Base-by-base conservation (phyloP, 345 rosid species). In the Bruguiera parviflora region DNA sequence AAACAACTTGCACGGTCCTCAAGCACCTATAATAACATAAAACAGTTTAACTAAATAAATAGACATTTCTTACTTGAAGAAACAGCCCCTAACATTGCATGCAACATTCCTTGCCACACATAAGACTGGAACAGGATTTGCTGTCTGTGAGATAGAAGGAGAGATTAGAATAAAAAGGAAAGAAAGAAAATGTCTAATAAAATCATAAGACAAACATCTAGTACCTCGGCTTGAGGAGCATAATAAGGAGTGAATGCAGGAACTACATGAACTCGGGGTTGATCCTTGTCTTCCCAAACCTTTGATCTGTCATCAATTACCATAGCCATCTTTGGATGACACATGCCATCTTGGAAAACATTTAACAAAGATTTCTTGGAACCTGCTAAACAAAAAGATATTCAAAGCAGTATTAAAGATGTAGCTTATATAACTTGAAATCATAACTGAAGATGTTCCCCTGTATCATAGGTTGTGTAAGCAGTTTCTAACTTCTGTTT, bases 21-120 rank as follows among this genome's bases (percentile, higher is more conserved):
- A 52, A 53, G 25, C 13, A 68, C 24, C 9, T 35, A 63, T 58
- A 61, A n/a, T 24, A 8, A 66, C 59, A 68, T 31, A 60, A 22
- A 58, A 66, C 8, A 22, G 43, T 57, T 68, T 56, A 35, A 66
- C 24, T 21, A 28, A 16, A 63, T 27, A 62, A 78, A 75, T 20
- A 66, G 60, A 67, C 3, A 58, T 47, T 73, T 70, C 96, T 84
- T 86, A 95, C 99, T 81, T 92, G 90, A 95, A 95, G 80, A 92
- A 95, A 71, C 76, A 88, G 75, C 96, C 98, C 80, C 98, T 90
- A 76, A 88, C 97, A 75, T 95, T 95, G 88, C 99, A 95, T 46
- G 99, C 99, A 77, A 95, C 99, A 87, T 92, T 95, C 81, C 99
- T 92, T 57, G 99, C 98, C 63, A 95, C 97, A 58, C 98, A 92